Base-by-base conservation (phyloP, 441 rosid genomes). In the Mallotus japonicus region DNA sequence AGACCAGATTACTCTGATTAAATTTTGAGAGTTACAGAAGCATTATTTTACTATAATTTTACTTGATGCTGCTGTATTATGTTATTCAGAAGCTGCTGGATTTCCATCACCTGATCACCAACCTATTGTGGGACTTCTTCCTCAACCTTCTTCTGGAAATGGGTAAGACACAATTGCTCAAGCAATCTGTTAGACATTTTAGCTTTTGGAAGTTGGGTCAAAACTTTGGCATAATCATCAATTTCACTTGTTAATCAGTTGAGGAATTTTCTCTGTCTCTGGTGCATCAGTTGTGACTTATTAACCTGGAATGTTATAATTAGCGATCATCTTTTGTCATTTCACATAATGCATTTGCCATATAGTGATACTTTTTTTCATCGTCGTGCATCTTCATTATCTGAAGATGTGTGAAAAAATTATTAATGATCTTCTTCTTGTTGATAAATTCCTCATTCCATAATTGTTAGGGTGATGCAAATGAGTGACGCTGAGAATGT, bases 121-220 rank as follows among this genome's bases (percentile, higher is more conserved):
- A 65, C 85, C 87, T 57, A 71, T 90, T 61, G 90, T 85, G 69
- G 91, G 91, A 77, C 75, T 90, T 82, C 88, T 90, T 73, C 88
- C 90, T 15, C 92, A 87, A 71, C 90, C 91, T 72, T 82, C 86
- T 71, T 79, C 78, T 0, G 85, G 86, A 76, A 83, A 83, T 83
- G 88, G 92, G 95, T 79, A 78, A 78, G 83, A 75, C 57, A 58
- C 19, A 34, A 56, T 34, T 59, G 54, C 69, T 77, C 55, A 67
- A 57, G 70, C 47, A 44, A 55, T 56, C 58, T 58, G 67, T 12
- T 67, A 49, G 64, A 4, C 46, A 8, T 62, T 77, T 67, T 37
- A 40, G 14, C 59, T 68, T 76, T 55, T 44, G 51, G 69, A 67
- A 49, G 10, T 72, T 51, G 46, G 66, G 56, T 67, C 19, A 37